Evolutionary conservation across 495 filamentous ascomycete species (phyloP).

Genomic region (Podospora tetraspora): DNA sequence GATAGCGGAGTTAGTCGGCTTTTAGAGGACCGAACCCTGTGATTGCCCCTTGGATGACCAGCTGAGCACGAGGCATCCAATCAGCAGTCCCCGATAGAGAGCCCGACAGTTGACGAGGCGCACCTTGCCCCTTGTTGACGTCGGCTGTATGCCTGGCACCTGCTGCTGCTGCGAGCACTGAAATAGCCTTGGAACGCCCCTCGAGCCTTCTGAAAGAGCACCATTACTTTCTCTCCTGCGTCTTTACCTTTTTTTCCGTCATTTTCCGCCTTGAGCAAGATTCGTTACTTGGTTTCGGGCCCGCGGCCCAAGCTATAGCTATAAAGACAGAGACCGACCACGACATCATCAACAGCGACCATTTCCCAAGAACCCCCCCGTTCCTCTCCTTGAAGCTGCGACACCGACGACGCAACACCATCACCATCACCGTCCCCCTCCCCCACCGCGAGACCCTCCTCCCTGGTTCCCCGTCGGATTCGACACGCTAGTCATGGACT

Average conservation of each 20-base stretch:
- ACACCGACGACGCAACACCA: background rate
- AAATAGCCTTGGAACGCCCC: background rate
- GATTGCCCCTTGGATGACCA: background rate
- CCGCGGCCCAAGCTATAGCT: background rate
- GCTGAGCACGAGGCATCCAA: background rate
- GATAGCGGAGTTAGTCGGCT: background rate
- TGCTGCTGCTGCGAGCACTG: background rate
- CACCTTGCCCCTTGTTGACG: background rate
- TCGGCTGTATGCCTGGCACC: background rate
- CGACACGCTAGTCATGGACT: slow-evolving; percentile 54
- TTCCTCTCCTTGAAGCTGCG: background rate
- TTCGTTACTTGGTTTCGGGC: background rate
- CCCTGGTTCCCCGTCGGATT: background rate
- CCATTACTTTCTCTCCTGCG: background rate
- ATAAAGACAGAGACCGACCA: background rate
- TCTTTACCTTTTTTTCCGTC: background rate
- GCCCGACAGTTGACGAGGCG: background rate
- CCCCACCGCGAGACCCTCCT: background rate
- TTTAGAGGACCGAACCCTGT: background rate
- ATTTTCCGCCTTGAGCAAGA: background rate
- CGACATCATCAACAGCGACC: background rate
- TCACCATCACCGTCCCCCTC: background rate
- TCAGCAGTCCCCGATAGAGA: background rate
- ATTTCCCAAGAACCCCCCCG: background rate
- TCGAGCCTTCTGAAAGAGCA: background rate